Evolutionary conservation across 768 basidiomycete species (phyloP), one percentile per base, ranked within the genome.

Genomic region (Tylopilus rubrobrunneus): DNA sequence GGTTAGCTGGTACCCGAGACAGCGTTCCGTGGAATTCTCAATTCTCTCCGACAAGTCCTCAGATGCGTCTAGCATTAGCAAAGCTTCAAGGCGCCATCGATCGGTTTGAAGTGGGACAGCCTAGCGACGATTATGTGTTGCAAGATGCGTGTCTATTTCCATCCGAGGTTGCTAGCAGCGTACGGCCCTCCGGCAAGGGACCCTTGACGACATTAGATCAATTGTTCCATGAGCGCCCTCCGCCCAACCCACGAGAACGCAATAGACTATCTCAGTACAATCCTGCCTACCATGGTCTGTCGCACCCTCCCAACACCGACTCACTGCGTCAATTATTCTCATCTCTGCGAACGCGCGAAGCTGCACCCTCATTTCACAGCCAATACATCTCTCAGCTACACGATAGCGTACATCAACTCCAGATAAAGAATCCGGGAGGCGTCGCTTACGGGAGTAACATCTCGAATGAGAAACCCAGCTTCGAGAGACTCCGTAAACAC

Each of bases 381-480:
- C 33, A 36, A 48, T 48, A 48, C 25, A 37, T 48, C 15, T 12
- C 47, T 48, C 47, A 21, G 8, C 47, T 48, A 5, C 47, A 37
- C 2, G 7, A 8, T 25, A 48, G 47, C 7, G 34, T 25, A n/a
- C 23, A 37, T 27, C 23, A 48, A n/a, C 5, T 48, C 7, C 47
- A 27, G 17, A n/a, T 3, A 17, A 9, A 5, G 34, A 4, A 17
- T 7, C 15, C 36, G 5, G 15, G 2, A 7, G 36, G 36, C 15
- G 15, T 15, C 36, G 7, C 36, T 34, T 34, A 15, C 34, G 5
- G 14, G 14, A 37, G 15, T 7, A 15, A 37, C 3, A 71, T 76
- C 25, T 25, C 5, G 25, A 25, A 25, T 17, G 45, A 61, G 2
- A 48, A 58, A 9, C 62, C 76, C 37, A 39, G 15, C 9, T 23